phyloP scores from a whole-genome alignment of 352 stramenopile species.

The Pythium aristosporum region DNA sequence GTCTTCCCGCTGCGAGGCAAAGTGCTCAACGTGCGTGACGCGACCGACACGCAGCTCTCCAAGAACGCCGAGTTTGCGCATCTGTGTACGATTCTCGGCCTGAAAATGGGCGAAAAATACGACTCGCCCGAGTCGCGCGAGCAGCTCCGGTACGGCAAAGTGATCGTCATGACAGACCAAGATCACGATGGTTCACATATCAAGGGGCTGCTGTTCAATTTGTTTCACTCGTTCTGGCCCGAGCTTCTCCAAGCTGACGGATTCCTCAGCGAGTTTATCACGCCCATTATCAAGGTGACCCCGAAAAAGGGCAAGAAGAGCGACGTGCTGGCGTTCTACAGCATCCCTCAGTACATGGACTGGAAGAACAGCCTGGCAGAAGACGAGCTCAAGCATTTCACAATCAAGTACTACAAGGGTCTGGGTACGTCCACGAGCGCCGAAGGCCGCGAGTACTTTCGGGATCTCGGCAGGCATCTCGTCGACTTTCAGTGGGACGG shows the following conservation, averaged over 20 bases:
- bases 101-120: slow-evolving; percentile 97
- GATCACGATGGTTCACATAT: slow-evolving; percentile 99
- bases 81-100: slow-evolving; percentile 96
- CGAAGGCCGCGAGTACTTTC: slow-evolving; percentile 99
- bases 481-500: slow-evolving; percentile 87
- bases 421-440: slow-evolving; percentile 97
- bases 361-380: slow-evolving; percentile 86
- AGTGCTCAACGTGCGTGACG: slow-evolving; percentile 89
- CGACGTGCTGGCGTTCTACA: slow-evolving; percentile 93
- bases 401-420: slow-evolving; percentile 99
- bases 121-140: slow-evolving; percentile 86
- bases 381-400: slow-evolving; percentile 87
- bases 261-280: slow-evolving; percentile 99
- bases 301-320: slow-evolving; percentile 76
- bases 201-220: slow-evolving; percentile 99
- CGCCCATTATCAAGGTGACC: slow-evolving; percentile 97
- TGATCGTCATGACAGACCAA: slow-evolving; percentile 99
- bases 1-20: slow-evolving; percentile 99
- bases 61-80: slow-evolving; percentile 96
- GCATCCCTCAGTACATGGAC: slow-evolving; percentile 94
- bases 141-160: slow-evolving; percentile 96
- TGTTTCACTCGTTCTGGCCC: slow-evolving; percentile 99
- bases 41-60: slow-evolving; percentile 77
- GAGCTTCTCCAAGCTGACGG: slow-evolving; percentile 91
- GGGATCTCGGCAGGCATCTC: slow-evolving; percentile 93